Percentiles rank a stretch among this genome's conserved stretches.
Conservation (phyloP, 768 basidiomycete species). For the Lactarius akahatsu region DNA sequence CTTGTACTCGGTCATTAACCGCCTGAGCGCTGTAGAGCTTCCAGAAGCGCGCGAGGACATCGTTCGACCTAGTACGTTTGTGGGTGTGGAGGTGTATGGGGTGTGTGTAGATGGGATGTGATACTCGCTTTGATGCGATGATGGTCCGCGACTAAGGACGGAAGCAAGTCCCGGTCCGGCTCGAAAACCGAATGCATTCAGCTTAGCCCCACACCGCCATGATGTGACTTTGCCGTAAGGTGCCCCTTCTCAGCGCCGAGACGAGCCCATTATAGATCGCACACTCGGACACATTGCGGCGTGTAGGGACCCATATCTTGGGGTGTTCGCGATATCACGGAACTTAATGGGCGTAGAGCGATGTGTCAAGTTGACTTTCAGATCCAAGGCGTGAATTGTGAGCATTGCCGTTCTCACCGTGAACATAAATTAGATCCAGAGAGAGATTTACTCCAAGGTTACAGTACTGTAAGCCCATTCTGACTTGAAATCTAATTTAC, state of each 20-base stretch:
- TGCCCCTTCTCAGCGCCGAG: no score
- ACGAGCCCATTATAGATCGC: not conserved
- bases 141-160: not conserved
- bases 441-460: no score
- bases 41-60: constrained; percentile 57
- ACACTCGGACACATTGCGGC: not conserved
- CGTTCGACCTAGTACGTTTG: not conserved
- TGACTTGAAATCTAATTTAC: no score
- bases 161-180: constrained; percentile 10
- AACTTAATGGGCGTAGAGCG: not conserved
- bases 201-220: no score
- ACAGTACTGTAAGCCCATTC: no score
- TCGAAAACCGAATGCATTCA: not conserved
- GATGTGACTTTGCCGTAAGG: no score
- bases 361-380: not conserved
- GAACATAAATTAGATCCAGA: no score
- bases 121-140: not conserved
- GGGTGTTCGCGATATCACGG: not conserved
- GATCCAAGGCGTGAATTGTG: not conserved
- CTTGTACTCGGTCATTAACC: constrained; percentile 93
- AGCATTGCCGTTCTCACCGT: not conserved
- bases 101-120: not conserved
- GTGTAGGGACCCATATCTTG: not conserved
- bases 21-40: constrained; percentile 71
- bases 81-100: not conserved